phyloP scores from a whole-genome alignment of 2,329 filamentous ascomycete genomes.

The Exophiala sp. region DNA sequence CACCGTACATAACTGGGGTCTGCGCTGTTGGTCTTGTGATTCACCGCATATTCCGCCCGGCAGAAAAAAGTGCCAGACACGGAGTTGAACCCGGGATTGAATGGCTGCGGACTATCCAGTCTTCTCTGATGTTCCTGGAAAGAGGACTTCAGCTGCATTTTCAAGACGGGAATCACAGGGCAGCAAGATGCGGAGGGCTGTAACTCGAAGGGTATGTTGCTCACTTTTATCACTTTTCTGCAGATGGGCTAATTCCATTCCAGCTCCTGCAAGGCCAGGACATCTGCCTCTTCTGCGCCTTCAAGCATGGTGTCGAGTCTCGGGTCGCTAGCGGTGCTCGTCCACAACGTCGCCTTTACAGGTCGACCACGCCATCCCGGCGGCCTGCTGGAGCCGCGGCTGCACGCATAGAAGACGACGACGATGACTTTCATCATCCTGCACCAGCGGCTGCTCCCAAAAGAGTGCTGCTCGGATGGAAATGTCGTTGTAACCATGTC shows the following conservation, averaged over 20 bases:
- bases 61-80: conserved; percentile 7
- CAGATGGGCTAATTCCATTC: not conserved
- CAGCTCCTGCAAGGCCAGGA: conserved; percentile 37
- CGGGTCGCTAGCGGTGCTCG: conserved; percentile 24
- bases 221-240: not conserved
- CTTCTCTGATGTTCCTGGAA: not conserved
- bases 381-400: conserved; percentile 32
- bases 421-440: conserved; percentile 21
- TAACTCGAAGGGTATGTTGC: conserved; percentile 14
- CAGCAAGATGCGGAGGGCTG: conserved; percentile 21
- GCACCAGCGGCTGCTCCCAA: conserved; percentile 6
- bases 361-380: conserved; percentile 29
- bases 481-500: conserved; percentile 22
- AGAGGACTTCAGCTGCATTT: not conserved
- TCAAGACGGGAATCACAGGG: not conserved
- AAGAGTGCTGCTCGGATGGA: conserved; percentile 17
- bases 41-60: not conserved
- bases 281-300: conserved; percentile 37
- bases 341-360: conserved; percentile 34
- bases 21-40: not conserved
- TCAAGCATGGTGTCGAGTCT: conserved; percentile 28
- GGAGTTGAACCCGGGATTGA: not conserved
- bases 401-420: conserved; percentile 24
- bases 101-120: not conserved
- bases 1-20: not conserved